Conservation (phyloP, 2,329 filamentous ascomycete genomes). For the Colletotrichum sp. region DNA sequence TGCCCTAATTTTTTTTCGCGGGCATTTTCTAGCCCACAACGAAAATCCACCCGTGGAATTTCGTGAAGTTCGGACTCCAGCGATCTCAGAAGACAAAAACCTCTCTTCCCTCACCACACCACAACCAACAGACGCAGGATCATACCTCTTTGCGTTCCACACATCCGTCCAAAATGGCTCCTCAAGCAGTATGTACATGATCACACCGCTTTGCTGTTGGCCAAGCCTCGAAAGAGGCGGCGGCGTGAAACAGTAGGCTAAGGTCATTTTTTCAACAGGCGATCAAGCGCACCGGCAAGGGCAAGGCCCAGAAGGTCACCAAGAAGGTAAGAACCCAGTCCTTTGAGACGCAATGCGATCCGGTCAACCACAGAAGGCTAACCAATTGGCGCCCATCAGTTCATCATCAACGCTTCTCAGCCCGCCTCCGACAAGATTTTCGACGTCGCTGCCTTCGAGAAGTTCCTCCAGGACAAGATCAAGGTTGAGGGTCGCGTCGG, state of each 20-base stretch:
- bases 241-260: conserved; percentile 94
- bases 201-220: conserved; percentile 92
- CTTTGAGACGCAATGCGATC: neutral
- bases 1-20: conserved; percentile 15
- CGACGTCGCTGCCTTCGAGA: conserved; percentile 97
- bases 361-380: neutral
- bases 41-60: conserved; percentile 3
- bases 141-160: conserved; percentile 69
- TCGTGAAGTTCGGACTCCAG: neutral
- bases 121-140: conserved; percentile 75
- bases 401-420: conserved; percentile 99
- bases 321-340: too few relatives aligned
- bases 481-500: conserved; percentile 99
- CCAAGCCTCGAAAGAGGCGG: conserved; percentile 56
- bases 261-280: conserved; percentile 65
- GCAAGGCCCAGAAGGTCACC: conserved; percentile 75
- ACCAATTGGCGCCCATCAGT: conserved; percentile 58
- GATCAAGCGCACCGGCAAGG: conserved; percentile 68
- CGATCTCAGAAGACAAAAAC: conserved; percentile 11
- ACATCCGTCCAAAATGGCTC: conserved; percentile 73
- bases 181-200: conserved; percentile 83
- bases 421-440: conserved; percentile 99
- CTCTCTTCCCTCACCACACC: conserved; percentile 19
- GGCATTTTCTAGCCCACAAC: conserved; percentile 15
- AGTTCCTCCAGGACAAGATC: conserved; percentile 99